Base-by-base conservation (phyloP, 2,329 filamentous ascomycete genomes). In the Xylaria sp. region DNA sequence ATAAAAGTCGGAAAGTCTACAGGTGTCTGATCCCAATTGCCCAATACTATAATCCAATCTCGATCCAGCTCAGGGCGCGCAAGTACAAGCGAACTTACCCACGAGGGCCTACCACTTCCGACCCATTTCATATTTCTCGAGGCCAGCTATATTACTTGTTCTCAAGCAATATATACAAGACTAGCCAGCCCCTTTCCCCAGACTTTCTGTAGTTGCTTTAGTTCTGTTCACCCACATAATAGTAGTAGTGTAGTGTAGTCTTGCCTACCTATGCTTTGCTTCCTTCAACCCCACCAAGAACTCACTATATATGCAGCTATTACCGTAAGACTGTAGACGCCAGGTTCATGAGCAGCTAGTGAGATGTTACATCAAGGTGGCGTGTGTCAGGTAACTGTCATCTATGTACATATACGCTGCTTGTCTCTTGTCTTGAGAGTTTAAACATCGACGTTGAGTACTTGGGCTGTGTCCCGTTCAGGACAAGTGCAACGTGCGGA, bases 1-100 rank as follows among this genome's bases (percentile, higher is more conserved):
- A 43, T 43, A 39, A 32, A 36, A 52, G 52, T 34, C 58, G 43
- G 20, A 43, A 53, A 53, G 34, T 23, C 13, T 62, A 28, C 50
- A 25, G 30, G 15, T 53, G 53, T 23, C 41, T 45, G 20, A 25
- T 13, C 25, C 25, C 28, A 13, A 50, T 30, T 50, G 20, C 20
- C n/a, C 15, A 20, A 52, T 18, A 48, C n/a, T 32, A 28, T 30
- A 45, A 36, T 45, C 18, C 18, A n/a, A 57, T 57, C 58, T 60
- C 41, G 9, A 58, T 52, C 50, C 13, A 43, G 45, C 61, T 28
- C 39, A 13, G 25, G 25, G 20, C 25, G 13, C 23, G 34, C 36
- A 45, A 45, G 25, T 43, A 32, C n/a, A 15, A 28, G 10, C 55
- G 15, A 45, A 18, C 55, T 39, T 32, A 32, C 15, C 36, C 15